Percentiles rank a stretch among this genome's conserved stretches.
These are phyloP conservation scores for Cyclocybe aegerita DNA, from an alignment of 768 basidiomycete genomes.

Conservation along the genomic window DNA sequence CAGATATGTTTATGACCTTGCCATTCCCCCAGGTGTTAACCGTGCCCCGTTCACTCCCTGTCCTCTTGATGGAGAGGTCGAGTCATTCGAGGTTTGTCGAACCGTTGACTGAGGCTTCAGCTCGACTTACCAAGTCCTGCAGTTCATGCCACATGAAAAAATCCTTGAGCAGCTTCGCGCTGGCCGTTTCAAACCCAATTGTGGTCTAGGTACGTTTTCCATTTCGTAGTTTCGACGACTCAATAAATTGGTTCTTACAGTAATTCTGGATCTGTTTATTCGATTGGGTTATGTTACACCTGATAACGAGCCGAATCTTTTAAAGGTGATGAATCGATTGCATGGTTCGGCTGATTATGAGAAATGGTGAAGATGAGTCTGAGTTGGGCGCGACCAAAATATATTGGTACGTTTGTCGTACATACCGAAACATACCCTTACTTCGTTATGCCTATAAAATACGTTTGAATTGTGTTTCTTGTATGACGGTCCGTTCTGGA, in stretches of 20 bases:
- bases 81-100: constrained; percentile 77
- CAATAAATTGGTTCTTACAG: constrained; percentile 31
- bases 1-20: constrained; percentile 85
- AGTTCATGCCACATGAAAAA: constrained; percentile 68
- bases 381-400: too few relatives aligned
- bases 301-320: constrained; percentile 82
- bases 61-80: constrained; percentile 91
- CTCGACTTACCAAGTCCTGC: not conserved
- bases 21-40: constrained; percentile 54
- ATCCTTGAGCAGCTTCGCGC: constrained; percentile 63
- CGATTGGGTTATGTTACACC: constrained; percentile 84
- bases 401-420: too few relatives aligned
- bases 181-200: constrained; percentile 91
- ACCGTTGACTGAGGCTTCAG: not conserved
- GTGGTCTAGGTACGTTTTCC: constrained; percentile 66
- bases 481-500: too few relatives aligned
- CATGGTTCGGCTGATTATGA: constrained; percentile 71
- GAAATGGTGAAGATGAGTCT: constrained; percentile 33
- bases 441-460: too few relatives aligned
- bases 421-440: too few relatives aligned
- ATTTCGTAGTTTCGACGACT: not conserved
- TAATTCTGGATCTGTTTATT: constrained; percentile 87
- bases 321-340: constrained; percentile 74
- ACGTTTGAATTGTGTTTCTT: too few relatives aligned
- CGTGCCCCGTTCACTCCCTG: constrained; percentile 58